These are phyloP conservation scores for Physcia stellaris DNA, from an alignment of 495 filamentous ascomycete genomes.

Conservation along the genomic window DNA sequence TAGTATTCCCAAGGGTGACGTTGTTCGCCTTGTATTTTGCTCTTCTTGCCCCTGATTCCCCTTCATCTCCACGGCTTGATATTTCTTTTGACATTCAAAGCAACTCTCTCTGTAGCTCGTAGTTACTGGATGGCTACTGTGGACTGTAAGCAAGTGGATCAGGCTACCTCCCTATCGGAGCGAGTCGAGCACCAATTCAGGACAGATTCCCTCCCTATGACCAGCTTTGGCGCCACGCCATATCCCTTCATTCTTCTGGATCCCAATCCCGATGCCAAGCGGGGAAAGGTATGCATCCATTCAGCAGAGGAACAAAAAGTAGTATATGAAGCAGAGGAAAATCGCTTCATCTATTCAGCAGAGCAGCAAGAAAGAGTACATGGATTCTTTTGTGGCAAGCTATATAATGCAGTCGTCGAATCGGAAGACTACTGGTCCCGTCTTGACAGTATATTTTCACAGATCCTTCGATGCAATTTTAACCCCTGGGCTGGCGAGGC, in stretches of 20 bases:
- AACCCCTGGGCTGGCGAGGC: no score
- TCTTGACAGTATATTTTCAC: background rate
- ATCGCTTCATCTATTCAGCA: no score
- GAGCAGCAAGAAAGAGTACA: background rate
- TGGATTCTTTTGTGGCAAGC: background rate
- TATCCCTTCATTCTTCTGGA: background rate
- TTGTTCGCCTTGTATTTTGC: no score
- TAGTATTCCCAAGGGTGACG: no score
- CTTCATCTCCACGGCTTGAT: no score
- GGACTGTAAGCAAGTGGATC: background rate
- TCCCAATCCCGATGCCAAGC: background rate
- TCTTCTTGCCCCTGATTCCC: no score
- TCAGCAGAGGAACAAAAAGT: no score
- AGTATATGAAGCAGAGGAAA: no score
- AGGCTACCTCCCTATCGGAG: background rate
- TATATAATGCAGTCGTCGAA: background rate
- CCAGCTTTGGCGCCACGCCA: background rate
- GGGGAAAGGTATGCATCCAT: background rate
- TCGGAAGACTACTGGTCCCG: background rate
- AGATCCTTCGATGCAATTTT: background rate
- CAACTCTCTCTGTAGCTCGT: no score
- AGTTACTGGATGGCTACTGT: no score
- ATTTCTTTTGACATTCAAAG: no score
- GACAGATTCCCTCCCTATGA: background rate
- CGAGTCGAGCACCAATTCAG: background rate